A percentile compares a stretch with the other conserved stretches of the same genome.
Evolutionary conservation across 1,284 basidiomycete genomes (phyloP).

Genomic region (Rhodotorula sp.): DNA sequence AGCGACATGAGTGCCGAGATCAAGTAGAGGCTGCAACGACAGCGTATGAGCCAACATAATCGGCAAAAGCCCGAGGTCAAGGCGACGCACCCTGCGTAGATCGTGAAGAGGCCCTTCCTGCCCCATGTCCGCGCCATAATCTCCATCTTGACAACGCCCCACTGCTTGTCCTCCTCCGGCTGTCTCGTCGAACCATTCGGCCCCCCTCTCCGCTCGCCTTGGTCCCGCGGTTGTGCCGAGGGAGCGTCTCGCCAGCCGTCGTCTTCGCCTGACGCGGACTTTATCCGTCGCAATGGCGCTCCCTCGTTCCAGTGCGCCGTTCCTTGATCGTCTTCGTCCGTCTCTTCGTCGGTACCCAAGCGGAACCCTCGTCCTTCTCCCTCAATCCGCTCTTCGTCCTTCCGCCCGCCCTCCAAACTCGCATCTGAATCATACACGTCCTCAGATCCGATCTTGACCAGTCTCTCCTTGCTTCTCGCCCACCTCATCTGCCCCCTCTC

Average conservation of each 20-base stretch:
- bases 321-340: neutral
- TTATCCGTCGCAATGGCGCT: no score
- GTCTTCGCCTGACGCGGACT: neutral
- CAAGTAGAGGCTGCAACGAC: constrained; percentile 26
- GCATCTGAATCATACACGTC: constrained; percentile 27
- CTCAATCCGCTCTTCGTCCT: constrained; percentile 9
- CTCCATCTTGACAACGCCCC: constrained; percentile 40
- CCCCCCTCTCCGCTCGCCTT: neutral
- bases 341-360: neutral
- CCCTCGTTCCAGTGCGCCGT: neutral
- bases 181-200: neutral
- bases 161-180: constrained; percentile 31
- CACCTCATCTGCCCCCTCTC: constrained; percentile 6
- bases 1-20: constrained; percentile 41
- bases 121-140: constrained; percentile 34
- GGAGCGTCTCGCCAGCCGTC: constrained; percentile 3
- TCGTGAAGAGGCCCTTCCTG: constrained; percentile 27
- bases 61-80: no score
- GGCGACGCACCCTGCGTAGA: constrained; percentile 34
- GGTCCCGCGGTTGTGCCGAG: neutral
- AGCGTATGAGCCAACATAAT: neutral
- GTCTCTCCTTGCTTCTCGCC: constrained; percentile 18
- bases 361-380: neutral
- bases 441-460: constrained; percentile 9
- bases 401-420: neutral